These are phyloP conservation scores for Trichosporon faecale DNA, from an alignment of 1,284 basidiomycete genomes.

Conservation along the genomic window DNA sequence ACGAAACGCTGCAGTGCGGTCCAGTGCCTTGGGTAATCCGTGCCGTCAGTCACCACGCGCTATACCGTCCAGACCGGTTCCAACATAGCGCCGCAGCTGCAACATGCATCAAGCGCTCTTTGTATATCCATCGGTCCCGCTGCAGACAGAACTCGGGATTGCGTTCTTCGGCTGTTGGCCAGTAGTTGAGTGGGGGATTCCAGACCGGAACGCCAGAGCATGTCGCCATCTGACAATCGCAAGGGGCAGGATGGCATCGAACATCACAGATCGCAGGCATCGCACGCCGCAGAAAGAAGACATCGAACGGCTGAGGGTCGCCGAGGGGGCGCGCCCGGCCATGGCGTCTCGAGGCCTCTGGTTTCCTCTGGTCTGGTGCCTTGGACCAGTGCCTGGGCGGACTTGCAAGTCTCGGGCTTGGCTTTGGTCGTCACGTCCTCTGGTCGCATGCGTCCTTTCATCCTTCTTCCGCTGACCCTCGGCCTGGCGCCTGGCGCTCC, in stretches of 20 bases:
- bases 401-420: background rate
- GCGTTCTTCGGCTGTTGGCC: background rate
- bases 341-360: background rate
- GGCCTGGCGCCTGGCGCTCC: background rate
- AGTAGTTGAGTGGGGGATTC: background rate
- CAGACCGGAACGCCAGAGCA: constrained; percentile 1
- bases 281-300: background rate
- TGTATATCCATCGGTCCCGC: background rate
- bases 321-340: background rate
- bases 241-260: background rate
- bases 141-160: background rate
- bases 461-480: background rate
- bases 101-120: background rate
- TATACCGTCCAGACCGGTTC: background rate
- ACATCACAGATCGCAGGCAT: background rate
- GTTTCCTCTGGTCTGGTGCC: background rate
- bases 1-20: background rate
- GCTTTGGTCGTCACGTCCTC: background rate
- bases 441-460: background rate
- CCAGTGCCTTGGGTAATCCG: background rate
- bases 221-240: background rate
- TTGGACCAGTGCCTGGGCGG: background rate
- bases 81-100: background rate
- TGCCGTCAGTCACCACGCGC: background rate
- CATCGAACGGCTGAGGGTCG: background rate